Conservation (phyloP, 208 protist genomes). For the Leishmania turanica region DNA sequence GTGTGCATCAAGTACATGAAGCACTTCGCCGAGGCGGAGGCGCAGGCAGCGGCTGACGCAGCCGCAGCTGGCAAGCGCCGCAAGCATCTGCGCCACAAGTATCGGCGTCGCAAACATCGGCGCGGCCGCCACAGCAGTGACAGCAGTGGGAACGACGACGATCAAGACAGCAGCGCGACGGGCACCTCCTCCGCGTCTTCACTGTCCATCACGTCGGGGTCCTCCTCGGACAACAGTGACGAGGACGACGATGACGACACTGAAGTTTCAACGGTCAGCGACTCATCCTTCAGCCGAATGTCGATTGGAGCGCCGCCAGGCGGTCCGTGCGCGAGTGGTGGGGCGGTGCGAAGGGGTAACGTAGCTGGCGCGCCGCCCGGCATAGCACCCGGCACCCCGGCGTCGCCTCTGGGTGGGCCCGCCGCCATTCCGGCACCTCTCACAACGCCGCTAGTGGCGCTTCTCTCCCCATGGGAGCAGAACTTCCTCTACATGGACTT, state of each 20-base stretch:
- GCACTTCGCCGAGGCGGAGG: constrained; percentile 39
- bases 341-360: neutral
- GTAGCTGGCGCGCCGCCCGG: neutral
- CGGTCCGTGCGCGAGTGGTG: neutral
- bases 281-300: constrained; percentile 13
- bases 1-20: constrained; percentile 51
- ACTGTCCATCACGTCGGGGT: neutral
- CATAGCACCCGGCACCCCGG: neutral
- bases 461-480: constrained; percentile 62
- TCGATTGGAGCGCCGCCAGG: neutral
- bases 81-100: constrained; percentile 2
- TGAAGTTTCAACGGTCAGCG: constrained; percentile 5
- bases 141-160: neutral
- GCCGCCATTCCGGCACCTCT: constrained; percentile 54
- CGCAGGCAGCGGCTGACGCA: constrained; percentile 6
- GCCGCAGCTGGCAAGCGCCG: neutral
- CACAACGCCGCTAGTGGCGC: constrained; percentile 42
- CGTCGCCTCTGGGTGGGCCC: constrained; percentile 17
- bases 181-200: neutral
- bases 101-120: neutral
- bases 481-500: constrained; percentile 70
- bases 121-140: constrained; percentile 5
- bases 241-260: constrained; percentile 4
- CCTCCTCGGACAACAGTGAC: neutral
- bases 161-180: neutral